Conservation (phyloP, 176 grass and related monocot genomes). For the Urochloa ruziziensis region DNA sequence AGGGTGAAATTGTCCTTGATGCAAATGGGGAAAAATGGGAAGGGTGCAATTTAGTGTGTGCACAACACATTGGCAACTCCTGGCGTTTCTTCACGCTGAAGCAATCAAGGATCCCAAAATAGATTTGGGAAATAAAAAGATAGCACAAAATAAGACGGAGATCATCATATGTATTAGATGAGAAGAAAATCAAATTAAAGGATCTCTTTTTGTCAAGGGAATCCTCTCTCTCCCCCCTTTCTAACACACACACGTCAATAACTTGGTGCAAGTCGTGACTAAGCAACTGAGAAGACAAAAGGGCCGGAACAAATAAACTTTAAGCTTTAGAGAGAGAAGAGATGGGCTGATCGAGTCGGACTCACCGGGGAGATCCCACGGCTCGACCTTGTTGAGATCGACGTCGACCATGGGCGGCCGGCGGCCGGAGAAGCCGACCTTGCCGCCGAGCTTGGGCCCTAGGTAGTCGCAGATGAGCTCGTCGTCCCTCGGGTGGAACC, state of each 20-base stretch:
- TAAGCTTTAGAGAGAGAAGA: background rate
- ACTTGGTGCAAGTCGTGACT: background rate
- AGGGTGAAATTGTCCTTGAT: background rate
- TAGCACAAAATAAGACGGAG: background rate
- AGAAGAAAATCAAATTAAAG: background rate
- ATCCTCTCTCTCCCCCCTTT: background rate
- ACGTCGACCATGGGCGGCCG: constrained; percentile 66
- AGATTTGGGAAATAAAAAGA: background rate
- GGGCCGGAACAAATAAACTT: background rate
- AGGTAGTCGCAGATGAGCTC: constrained; percentile 98
- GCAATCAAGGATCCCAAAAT: background rate
- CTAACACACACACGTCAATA: too few relatives aligned
- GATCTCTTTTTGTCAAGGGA: background rate
- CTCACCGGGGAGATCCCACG: constrained; percentile 94
- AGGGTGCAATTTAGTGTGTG: constrained; percentile 3
- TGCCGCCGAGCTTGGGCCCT: constrained; percentile 48
- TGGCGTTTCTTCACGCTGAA: constrained; percentile 26
- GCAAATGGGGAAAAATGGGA: background rate
- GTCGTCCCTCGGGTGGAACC: constrained; percentile 94
- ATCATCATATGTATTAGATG: background rate
- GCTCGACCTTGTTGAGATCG: constrained; percentile 95
- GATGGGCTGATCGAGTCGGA: background rate
- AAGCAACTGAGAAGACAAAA: background rate
- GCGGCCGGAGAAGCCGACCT: constrained; percentile 35
- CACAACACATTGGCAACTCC: constrained; percentile 8